These are phyloP conservation scores for Colletotrichum siamense DNA, from an alignment of 2,329 filamentous ascomycete species.

Conservation along the genomic window DNA sequence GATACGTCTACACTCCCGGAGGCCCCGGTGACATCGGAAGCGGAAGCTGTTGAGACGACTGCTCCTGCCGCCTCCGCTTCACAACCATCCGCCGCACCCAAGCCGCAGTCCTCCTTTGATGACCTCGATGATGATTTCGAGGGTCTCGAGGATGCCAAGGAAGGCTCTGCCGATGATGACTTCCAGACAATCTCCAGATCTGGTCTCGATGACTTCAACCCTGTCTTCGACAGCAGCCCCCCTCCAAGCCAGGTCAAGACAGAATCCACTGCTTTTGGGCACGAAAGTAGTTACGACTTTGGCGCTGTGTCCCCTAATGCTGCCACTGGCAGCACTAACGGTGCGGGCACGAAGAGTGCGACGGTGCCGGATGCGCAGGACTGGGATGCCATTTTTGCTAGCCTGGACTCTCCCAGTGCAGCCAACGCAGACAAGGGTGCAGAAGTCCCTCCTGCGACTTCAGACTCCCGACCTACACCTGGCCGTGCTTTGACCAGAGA, in stretches of 20 bases:
- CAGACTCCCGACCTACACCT: slow-evolving; percentile 29
- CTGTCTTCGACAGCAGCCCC: slow-evolving; percentile 77
- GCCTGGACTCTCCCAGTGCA: slow-evolving; percentile 64
- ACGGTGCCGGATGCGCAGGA: slow-evolving; percentile 66
- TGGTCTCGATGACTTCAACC: slow-evolving; percentile 79
- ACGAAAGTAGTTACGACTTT: slow-evolving; percentile 66
- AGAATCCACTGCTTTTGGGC: slow-evolving; percentile 57
- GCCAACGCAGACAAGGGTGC: slow-evolving; percentile 24
- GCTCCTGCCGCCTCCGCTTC: slow-evolving; percentile 28
- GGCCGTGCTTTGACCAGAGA: slow-evolving; percentile 76
- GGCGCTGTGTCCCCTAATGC: slow-evolving; percentile 48
- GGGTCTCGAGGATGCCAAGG: slow-evolving; percentile 83
- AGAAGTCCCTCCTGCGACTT: neutral
- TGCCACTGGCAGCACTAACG: slow-evolving; percentile 37
- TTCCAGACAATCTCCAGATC: slow-evolving; percentile 77
- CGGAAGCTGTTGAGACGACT: neutral
- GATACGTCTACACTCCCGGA: neutral
- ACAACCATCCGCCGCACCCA: slow-evolving; percentile 16
- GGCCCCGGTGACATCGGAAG: neutral
- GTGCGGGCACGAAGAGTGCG: slow-evolving; percentile 39
- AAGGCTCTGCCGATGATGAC: slow-evolving; percentile 79
- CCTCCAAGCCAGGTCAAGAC: slow-evolving; percentile 60
- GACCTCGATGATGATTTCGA: slow-evolving; percentile 84
- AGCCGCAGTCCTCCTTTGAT: slow-evolving; percentile 65
- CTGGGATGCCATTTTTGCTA: slow-evolving; percentile 94